These are phyloP conservation scores for Mycena belliarum DNA, from an alignment of 768 basidiomycete genomes.

Conservation along the genomic window DNA sequence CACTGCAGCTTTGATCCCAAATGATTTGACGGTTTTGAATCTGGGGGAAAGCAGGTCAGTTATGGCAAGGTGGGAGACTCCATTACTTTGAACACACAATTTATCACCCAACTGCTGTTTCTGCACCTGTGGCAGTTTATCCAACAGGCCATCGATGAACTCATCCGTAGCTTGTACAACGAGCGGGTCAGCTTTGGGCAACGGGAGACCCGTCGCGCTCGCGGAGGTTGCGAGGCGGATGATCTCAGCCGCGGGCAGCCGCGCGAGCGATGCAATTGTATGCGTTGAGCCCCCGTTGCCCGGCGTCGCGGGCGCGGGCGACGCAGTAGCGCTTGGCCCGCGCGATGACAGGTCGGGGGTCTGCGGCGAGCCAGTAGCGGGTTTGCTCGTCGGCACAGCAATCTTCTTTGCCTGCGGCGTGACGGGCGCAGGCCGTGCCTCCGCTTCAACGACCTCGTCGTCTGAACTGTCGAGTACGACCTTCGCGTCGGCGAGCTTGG, in stretches of 20 bases:
- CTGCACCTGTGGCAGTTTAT: constrained; percentile 57
- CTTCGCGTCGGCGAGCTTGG: constrained; percentile 82
- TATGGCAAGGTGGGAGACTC: too few relatives aligned
- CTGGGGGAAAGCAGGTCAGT: too few relatives aligned
- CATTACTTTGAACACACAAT: constrained; percentile 59
- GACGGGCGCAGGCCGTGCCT: constrained; percentile 38
- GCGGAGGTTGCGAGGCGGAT: constrained; percentile 60
- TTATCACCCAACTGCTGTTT: constrained; percentile 85
- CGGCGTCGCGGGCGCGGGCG: constrained; percentile 68
- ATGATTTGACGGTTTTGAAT: constrained; percentile 68
- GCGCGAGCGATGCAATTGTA: constrained; percentile 72
- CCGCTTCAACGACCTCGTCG: constrained; percentile 42
- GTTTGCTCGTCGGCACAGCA: constrained; percentile 34
- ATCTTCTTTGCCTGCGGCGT: constrained; percentile 70
- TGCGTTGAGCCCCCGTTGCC: constrained; percentile 45
- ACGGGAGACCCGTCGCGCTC: constrained; percentile 50
- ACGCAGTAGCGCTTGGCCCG: constrained; percentile 70
- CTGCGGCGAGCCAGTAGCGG: constrained; percentile 50
- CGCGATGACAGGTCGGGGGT: constrained; percentile 79
- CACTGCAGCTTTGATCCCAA: constrained; percentile 81
- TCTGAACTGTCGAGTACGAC: constrained; percentile 76
- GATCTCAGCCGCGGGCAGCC: constrained; percentile 75
- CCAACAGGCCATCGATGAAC: constrained; percentile 64
- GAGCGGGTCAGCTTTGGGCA: constrained; percentile 71
- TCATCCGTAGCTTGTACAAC: constrained; percentile 70